These are phyloP conservation scores for Zymoseptoria brevis DNA, from an alignment of 2,329 filamentous ascomycete species.

Conservation along the genomic window DNA sequence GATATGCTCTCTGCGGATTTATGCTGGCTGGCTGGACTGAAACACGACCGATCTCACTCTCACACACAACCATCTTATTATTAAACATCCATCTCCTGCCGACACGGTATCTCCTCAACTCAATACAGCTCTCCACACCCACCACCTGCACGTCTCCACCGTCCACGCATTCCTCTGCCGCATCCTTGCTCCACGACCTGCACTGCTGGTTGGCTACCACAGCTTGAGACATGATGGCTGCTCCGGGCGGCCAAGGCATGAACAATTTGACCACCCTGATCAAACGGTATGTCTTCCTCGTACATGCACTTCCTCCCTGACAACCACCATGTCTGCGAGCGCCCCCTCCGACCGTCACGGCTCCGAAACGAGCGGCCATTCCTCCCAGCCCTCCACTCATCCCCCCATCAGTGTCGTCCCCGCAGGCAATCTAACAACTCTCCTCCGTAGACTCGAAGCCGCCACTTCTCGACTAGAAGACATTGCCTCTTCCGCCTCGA, in stretches of 20 bases:
- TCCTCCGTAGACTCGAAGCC: slow-evolving; percentile 73
- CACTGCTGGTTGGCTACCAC: neutral
- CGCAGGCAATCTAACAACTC: slow-evolving; percentile 40
- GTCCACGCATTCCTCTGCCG: neutral
- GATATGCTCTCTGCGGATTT: too few species aligned
- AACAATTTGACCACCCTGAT: slow-evolving; percentile 95
- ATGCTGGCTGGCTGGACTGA: neutral
- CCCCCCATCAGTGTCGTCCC: slow-evolving; percentile 3
- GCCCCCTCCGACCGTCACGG: slow-evolving; percentile 2
- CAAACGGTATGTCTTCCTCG: slow-evolving; percentile 61
- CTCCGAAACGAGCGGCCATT: neutral
- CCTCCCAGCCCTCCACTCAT: neutral
- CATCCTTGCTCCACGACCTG: neutral
- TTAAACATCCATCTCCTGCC: neutral
- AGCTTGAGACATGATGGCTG: neutral
- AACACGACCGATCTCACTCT: neutral
- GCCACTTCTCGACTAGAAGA: slow-evolving; percentile 94
- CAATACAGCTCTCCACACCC: neutral
- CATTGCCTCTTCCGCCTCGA: slow-evolving; percentile 67
- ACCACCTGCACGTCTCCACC: neutral
- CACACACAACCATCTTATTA: neutral
- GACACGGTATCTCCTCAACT: neutral
- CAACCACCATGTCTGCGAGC: slow-evolving; percentile 5
- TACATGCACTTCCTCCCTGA: neutral
- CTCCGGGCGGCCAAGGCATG: slow-evolving; percentile 54